Base-by-base conservation (phyloP, 2,329 filamentous ascomycete species). In the Massarina eburnea region DNA sequence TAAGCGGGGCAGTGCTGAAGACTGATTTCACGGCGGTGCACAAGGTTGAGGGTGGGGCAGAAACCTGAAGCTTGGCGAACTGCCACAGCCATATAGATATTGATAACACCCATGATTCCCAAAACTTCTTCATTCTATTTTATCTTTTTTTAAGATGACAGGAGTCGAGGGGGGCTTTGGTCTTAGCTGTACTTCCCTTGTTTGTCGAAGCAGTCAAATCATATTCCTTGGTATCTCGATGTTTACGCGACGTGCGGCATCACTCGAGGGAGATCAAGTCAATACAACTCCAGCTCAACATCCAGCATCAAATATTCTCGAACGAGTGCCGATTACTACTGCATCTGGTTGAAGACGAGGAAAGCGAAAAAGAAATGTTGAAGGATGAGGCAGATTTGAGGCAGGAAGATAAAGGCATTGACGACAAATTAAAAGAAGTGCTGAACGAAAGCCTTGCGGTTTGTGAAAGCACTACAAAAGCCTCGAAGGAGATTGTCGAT, bases 241-340 rank as follows among this genome's bases (percentile, higher is more conserved):
- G 43, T 10, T 34, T 58, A 4, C 49, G 46, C 24, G 54, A 53
- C 5, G 55, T 64, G 27, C 53, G 54, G 3, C 54, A 55, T 21
- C 55, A 48, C 20, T 56, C 50, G 0, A 52, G 39, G 39, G 61
- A 58, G 26, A 45, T 62, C 8, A 52, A 44, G 20, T 41, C 39
- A 6, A 43, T 61, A 2, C 46, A 49, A 8, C 18, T 48, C 2
- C 52, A 53, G 19, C 43, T 64, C 2, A 49, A 46, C 15, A 46
- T 54, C 3, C 46, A 49, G 2, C 49, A 54, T 18, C 43, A 48
- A 4, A 56, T 58, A 8, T 64, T 61, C 30, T 39, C 49, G 5
- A 61, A 61, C 14, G 55, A 64, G 42, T 54, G 57, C 17, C 52
- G 55, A 10, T 39, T 61, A 4, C 24, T 62, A 7, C 37, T 64